A percentile compares a stretch with the other conserved stretches of the same genome.
Conservation (phyloP, 2,329 filamentous ascomycete genomes). For the Zopfia rhizophila region DNA sequence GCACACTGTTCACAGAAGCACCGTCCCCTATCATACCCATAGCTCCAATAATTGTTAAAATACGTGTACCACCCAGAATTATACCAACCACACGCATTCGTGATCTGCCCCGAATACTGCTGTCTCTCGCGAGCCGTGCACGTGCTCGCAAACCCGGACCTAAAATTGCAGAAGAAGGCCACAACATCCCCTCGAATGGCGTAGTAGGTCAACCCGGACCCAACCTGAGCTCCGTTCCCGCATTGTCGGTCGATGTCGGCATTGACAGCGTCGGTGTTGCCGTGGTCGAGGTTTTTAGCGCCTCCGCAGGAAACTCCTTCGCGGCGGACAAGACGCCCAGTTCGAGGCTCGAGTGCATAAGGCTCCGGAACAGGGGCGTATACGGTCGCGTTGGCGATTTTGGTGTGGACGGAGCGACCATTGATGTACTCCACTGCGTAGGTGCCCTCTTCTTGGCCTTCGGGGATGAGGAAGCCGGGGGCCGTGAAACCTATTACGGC, state of each 20-base stretch:
- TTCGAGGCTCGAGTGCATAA: neutral
- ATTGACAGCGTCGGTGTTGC: neutral
- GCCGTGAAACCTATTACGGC: slow-evolving; percentile 2
- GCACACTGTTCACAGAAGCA: slow-evolving; percentile 7
- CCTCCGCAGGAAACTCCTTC: neutral
- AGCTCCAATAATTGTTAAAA: neutral
- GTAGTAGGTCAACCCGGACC: neutral
- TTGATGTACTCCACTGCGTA: slow-evolving; percentile 4
- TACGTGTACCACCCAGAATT: slow-evolving; percentile 6
- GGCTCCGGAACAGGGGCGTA: neutral
- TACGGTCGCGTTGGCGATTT: slow-evolving; percentile 4
- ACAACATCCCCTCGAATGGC: neutral
- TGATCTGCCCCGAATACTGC: neutral
- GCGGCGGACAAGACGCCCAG: neutral
- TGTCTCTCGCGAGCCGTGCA: neutral
- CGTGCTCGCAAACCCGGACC: neutral
- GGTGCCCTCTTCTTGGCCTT: slow-evolving; percentile 14
- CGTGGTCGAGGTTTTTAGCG: neutral
- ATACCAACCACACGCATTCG: neutral
- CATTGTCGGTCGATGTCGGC: neutral
- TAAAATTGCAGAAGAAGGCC: neutral
- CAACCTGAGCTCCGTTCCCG: neutral
- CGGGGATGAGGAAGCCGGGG: slow-evolving; percentile 4
- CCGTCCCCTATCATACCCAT: slow-evolving; percentile 4
- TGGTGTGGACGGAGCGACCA: slow-evolving; percentile 3